Percentiles rank a stretch among this genome's conserved stretches.
Evolutionary conservation across 1,284 basidiomycete genomes (phyloP).

Genomic region (Irpex lacteus): DNA sequence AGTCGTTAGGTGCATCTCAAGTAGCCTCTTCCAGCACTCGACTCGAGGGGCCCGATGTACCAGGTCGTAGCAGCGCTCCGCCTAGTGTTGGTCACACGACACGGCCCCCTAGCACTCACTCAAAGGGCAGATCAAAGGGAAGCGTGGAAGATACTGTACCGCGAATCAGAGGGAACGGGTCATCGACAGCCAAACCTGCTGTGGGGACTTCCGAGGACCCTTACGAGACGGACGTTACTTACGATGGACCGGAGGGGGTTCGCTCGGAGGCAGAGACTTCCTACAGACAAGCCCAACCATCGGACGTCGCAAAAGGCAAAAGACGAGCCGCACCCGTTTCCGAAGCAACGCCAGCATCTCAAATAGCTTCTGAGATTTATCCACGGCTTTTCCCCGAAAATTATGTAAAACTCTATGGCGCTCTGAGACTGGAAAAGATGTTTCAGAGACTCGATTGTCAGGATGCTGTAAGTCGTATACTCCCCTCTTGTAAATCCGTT

Average conservation of each 20-base stretch:
- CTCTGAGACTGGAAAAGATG: neutral
- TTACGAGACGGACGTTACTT: neutral
- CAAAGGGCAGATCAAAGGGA: neutral
- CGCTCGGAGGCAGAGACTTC: neutral
- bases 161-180: neutral
- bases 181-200: neutral
- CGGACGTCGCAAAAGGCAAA: neutral
- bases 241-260: neutral
- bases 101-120: neutral
- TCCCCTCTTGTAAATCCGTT: too few species aligned
- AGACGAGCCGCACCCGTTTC: too few species aligned
- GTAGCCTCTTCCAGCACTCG: neutral
- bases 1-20: neutral
- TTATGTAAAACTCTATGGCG: neutral
- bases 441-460: neutral
- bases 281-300: neutral
- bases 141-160: neutral
- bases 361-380: too few species aligned
- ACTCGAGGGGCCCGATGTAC: neutral
- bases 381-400: neutral
- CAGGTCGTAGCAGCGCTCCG: neutral
- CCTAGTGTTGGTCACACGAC: neutral
- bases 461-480: neutral
- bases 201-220: neutral
- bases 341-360: too few species aligned